These are phyloP conservation scores for Globisporangium perplexum DNA, from an alignment of 352 stramenopile species.

Conservation along the genomic window DNA sequence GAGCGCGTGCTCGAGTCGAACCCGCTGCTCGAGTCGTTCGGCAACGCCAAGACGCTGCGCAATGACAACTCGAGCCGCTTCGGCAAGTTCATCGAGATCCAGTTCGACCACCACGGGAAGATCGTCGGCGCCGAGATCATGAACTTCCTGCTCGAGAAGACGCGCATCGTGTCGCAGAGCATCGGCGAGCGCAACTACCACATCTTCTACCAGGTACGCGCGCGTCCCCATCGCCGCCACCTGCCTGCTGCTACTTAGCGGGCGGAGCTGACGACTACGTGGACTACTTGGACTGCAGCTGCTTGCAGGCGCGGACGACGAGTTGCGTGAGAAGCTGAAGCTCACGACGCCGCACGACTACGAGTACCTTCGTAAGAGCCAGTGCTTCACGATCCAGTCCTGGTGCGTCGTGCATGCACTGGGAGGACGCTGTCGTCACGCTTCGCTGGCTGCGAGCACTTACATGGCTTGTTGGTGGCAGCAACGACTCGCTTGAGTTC, in stretches of 20 bases:
- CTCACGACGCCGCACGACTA: slow-evolving; percentile 77
- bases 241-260: slow-evolving; percentile 4
- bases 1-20: slow-evolving; percentile 87
- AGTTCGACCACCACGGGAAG: slow-evolving; percentile 91
- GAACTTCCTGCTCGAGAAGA: slow-evolving; percentile 91
- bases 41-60: slow-evolving; percentile 92
- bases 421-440: background rate
- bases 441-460: background rate
- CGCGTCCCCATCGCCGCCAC: background rate
- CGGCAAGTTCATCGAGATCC: slow-evolving; percentile 97
- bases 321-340: slow-evolving; percentile 55
- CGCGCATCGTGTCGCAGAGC: slow-evolving; percentile 85
- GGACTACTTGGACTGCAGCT: slow-evolving; percentile 25
- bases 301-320: slow-evolving; percentile 70
- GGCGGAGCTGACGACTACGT: slow-evolving; percentile 1
- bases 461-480: background rate
- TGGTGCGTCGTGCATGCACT: slow-evolving; percentile 22
- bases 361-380: slow-evolving; percentile 84
- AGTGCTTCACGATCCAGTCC: slow-evolving; percentile 77
- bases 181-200: slow-evolving; percentile 95
- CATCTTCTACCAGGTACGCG: slow-evolving; percentile 94
- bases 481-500: slow-evolving; percentile 81
- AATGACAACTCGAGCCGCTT: slow-evolving; percentile 98
- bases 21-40: slow-evolving; percentile 86
- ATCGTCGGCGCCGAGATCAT: slow-evolving; percentile 89